Conservation (phyloP, 2,329 filamentous ascomycete genomes). For the Hypoxylon sp. region DNA sequence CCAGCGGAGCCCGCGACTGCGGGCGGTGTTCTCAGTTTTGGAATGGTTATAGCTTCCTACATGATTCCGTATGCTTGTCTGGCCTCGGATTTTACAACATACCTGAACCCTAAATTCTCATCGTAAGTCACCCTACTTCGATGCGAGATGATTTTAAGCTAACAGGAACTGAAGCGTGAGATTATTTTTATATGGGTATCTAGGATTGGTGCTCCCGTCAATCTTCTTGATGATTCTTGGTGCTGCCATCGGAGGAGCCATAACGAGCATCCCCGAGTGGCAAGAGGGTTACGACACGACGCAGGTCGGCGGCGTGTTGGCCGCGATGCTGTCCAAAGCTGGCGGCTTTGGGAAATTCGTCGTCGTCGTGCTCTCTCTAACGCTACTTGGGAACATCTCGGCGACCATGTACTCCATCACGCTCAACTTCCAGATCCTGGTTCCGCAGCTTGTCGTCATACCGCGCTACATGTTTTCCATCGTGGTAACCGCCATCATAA, state of each 20-base stretch:
- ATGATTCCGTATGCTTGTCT: slow-evolving; percentile 69
- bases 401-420: slow-evolving; percentile 69
- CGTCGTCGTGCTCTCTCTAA: slow-evolving; percentile 65
- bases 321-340: slow-evolving; percentile 65
- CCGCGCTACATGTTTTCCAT: slow-evolving; percentile 67
- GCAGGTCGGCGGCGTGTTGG: slow-evolving; percentile 66
- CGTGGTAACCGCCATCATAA: slow-evolving; percentile 65
- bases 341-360: slow-evolving; percentile 70
- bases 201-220: slow-evolving; percentile 63
- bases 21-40: slow-evolving; percentile 61
- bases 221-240: slow-evolving; percentile 69
- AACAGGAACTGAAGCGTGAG: slow-evolving; percentile 39
- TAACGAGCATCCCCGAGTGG: slow-evolving; percentile 63
- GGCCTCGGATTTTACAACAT: slow-evolving; percentile 68
- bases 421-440: slow-evolving; percentile 70
- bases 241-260: slow-evolving; percentile 69
- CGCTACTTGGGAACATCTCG: slow-evolving; percentile 66
- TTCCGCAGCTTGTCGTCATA: slow-evolving; percentile 63
- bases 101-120: slow-evolving; percentile 64
- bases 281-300: slow-evolving; percentile 60
- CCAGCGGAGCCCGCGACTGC: slow-evolving; percentile 54
- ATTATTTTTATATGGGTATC: slow-evolving; percentile 64
- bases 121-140: slow-evolving; percentile 49
- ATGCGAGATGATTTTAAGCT: slow-evolving; percentile 7
- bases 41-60: slow-evolving; percentile 68